These are phyloP conservation scores for Caloboletus inedulis DNA, from an alignment of 1,284 basidiomycete species.

Conservation along the genomic window DNA sequence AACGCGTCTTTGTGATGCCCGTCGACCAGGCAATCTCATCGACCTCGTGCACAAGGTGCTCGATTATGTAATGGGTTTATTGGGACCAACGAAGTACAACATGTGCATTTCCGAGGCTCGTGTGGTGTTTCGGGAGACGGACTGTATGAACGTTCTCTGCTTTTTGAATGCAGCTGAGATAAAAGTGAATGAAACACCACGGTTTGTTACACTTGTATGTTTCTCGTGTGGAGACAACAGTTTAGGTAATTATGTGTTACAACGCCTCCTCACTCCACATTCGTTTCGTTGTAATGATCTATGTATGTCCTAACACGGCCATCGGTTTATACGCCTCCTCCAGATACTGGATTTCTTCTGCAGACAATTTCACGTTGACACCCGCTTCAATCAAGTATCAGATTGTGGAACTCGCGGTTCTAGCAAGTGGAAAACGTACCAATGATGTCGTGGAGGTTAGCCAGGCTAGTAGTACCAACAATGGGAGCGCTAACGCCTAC, in stretches of 20 bases:
- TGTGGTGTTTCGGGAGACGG: too few relatives aligned
- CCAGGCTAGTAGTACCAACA: constrained; percentile 46
- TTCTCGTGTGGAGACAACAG: neutral
- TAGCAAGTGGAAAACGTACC: constrained; percentile 25
- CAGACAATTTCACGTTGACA: constrained; percentile 39
- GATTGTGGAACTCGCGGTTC: neutral
- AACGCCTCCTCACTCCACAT: neutral
- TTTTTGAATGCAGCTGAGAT: neutral
- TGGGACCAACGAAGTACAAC: too few relatives aligned
- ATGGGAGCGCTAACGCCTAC: constrained; percentile 44
- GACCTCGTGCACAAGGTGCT: neutral
- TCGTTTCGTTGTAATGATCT: too few relatives aligned
- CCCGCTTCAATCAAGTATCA: constrained; percentile 25
- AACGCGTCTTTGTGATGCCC: constrained; percentile 7
- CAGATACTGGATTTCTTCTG: constrained; percentile 47
- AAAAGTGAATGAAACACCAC: neutral
- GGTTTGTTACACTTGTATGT: neutral
- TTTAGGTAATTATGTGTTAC: neutral
- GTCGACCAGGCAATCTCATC: constrained; percentile 16
- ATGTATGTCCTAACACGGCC: constrained; percentile 35
- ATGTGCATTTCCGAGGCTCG: neutral
- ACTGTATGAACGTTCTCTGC: neutral
- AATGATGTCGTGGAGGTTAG: constrained; percentile 44
- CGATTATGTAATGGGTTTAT: constrained; percentile 14
- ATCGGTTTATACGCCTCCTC: constrained; percentile 43